Evolutionary conservation across 345 rosid genomes (phyloP).

Genomic region (Corchorus olitorius): DNA sequence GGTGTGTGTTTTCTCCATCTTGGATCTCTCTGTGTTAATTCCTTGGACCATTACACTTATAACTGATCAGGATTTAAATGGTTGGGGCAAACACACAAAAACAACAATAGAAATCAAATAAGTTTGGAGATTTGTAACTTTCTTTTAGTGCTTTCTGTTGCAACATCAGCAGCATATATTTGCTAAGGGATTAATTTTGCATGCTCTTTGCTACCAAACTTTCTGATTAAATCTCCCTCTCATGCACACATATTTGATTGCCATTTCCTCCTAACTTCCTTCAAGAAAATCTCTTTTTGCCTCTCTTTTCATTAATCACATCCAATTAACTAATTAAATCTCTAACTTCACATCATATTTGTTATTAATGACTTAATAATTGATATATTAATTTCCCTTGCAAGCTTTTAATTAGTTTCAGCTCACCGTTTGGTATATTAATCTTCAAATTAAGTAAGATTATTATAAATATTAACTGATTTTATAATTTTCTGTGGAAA

Average conservation of each 20-base stretch:
- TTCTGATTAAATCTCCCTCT: constrained; percentile 79
- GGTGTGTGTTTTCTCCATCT: constrained; percentile 71
- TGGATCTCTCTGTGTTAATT: not conserved
- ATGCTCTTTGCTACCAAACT: constrained; percentile 71
- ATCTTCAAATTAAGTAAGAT: no score
- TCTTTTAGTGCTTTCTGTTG: constrained; percentile 61
- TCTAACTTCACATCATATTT: not conserved
- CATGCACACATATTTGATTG: constrained; percentile 40
- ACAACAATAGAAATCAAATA: not conserved
- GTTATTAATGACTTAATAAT: no score
- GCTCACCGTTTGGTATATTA: no score
- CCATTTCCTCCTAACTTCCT: constrained; percentile 38
- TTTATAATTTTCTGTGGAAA: no score
- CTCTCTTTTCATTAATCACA: constrained; percentile 11
- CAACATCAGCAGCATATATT: constrained; percentile 53
- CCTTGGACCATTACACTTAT: no score
- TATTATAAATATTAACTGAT: no score
- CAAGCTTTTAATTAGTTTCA: no score
- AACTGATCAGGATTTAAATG: constrained; percentile 49
- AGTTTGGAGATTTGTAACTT: constrained; percentile 80
- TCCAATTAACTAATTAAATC: constrained; percentile 1
- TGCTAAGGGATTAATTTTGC: constrained; percentile 25
- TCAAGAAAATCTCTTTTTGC: constrained; percentile 37
- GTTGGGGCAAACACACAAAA: constrained; percentile 17
- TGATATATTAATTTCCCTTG: no score